These are phyloP conservation scores for Dissophora globulifera DNA, from an alignment of 192 early-diverging fungal genomes.

Conservation along the genomic window DNA sequence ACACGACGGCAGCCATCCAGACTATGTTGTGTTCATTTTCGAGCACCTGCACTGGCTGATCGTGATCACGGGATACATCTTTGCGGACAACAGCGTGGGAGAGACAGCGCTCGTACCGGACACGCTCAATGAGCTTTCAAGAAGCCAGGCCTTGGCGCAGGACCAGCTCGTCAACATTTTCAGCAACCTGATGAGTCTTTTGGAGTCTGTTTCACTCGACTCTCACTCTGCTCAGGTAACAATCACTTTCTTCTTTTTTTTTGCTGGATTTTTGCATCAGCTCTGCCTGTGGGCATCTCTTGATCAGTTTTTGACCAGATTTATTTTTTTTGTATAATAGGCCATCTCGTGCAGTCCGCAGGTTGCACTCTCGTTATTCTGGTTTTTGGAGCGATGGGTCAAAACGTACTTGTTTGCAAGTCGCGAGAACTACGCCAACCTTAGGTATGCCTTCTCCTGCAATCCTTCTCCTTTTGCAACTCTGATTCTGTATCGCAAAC, in stretches of 20 bases:
- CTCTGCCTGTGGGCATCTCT: too few species aligned
- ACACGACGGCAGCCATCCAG: slow-evolving; percentile 39
- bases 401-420: slow-evolving; percentile 75
- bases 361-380: slow-evolving; percentile 74
- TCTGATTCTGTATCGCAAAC: too few species aligned
- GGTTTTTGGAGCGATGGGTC: slow-evolving; percentile 81
- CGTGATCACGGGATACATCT: slow-evolving; percentile 70
- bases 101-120: slow-evolving; percentile 77
- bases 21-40: slow-evolving; percentile 55
- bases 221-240: slow-evolving; percentile 57
- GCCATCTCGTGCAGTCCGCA: slow-evolving; percentile 75
- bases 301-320: too few species aligned
- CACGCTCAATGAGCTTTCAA: slow-evolving; percentile 68
- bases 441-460: slow-evolving; percentile 63
- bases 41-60: slow-evolving; percentile 83
- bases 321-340: slow-evolving; percentile 25
- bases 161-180: slow-evolving; percentile 65
- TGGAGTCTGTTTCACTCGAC: slow-evolving; percentile 66
- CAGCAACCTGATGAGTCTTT: slow-evolving; percentile 58
- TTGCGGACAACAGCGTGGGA: slow-evolving; percentile 75
- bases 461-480: too few species aligned
- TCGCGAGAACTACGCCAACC: slow-evolving; percentile 63
- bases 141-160: slow-evolving; percentile 46
- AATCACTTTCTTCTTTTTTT: too few species aligned
- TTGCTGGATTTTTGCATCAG: too few species aligned